Base-by-base conservation (phyloP, 2,329 filamentous ascomycete species). In the Mycosphaerella arachidis region DNA sequence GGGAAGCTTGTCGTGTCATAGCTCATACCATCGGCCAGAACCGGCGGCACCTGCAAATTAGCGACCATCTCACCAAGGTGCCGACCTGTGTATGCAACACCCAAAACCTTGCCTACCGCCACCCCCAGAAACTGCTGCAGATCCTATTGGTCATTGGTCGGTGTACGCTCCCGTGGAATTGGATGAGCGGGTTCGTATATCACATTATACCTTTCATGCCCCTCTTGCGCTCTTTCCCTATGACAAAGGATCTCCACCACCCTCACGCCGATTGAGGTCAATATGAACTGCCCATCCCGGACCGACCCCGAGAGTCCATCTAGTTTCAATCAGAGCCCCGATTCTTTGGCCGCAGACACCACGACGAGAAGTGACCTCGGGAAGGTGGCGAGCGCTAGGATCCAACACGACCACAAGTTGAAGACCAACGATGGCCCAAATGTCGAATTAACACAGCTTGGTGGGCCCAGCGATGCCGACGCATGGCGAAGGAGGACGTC, bases 261-360 rank as follows among this genome's bases (percentile, higher is more conserved):
- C 24, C 16, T 30, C 46, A 46, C 13, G 8, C n/a, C 40, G 2
- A 29, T 27, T 12, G 56, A 31, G 37, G 29, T 52, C 57, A 59
- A 45, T n/a, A 88, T 88, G 86, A 88, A 88, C 68, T 86, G 85
- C 71, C 85, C 85, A 59, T 87, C 85, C 6, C 78, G 84, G 65
- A 84, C 79, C 33, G 85, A 88, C 61, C 75, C 76, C 10, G 79
- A 84, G 58, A 76, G 79, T 31, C 71, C 79, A 53, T 76, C 78
- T 53, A 79, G 82, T 55, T 85, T 80, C 75, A 88, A 88, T 68
- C 86, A 88, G 72, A 87, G 78, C 63, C 86, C 85, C 0, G 76
- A 80, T 57, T 75, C 77, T 2, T 73, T 88, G 58, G 81, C 81
- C 59, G 78, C 79, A n/a, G 85, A 87, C 69, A 75, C 81, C 35